phyloP scores from a whole-genome alignment of 352 stramenopile species.

The Pythium brachiatum region DNA sequence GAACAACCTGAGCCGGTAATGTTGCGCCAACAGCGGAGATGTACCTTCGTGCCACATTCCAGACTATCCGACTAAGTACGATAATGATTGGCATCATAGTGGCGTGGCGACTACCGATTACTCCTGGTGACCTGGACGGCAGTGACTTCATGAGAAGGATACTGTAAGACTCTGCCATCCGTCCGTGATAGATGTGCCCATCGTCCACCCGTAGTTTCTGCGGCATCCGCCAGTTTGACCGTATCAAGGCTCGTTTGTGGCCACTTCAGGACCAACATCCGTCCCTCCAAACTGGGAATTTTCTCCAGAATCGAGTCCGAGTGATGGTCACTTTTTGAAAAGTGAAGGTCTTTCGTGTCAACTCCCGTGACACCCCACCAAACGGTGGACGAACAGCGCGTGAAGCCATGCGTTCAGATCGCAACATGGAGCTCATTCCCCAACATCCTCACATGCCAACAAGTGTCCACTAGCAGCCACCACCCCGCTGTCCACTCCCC shows the following conservation, averaged over 20 bases:
- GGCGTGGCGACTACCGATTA: neutral
- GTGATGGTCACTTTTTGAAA: slow-evolving; percentile 22
- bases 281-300: slow-evolving; percentile 24
- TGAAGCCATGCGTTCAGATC: slow-evolving; percentile 2
- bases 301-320: slow-evolving; percentile 23
- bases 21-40: slow-evolving; percentile 6
- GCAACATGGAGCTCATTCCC: slow-evolving; percentile 17
- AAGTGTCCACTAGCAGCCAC: slow-evolving; percentile 16
- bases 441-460: slow-evolving; percentile 26
- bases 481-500: neutral
- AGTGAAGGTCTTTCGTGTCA: slow-evolving; percentile 31
- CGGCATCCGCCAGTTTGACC: neutral
- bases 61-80: neutral
- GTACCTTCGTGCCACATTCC: slow-evolving; percentile 11
- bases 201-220: no score
- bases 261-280: slow-evolving; percentile 21
- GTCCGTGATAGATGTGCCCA: neutral
- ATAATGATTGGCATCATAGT: neutral
- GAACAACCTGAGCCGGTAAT: neutral
- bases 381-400: neutral
- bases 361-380: slow-evolving; percentile 3
- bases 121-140: no score
- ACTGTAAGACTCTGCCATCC: neutral
- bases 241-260: slow-evolving; percentile 10
- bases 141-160: no score